Conservation (phyloP, 306 rosid genomes). For the Vigna reflexopilosa region DNA sequence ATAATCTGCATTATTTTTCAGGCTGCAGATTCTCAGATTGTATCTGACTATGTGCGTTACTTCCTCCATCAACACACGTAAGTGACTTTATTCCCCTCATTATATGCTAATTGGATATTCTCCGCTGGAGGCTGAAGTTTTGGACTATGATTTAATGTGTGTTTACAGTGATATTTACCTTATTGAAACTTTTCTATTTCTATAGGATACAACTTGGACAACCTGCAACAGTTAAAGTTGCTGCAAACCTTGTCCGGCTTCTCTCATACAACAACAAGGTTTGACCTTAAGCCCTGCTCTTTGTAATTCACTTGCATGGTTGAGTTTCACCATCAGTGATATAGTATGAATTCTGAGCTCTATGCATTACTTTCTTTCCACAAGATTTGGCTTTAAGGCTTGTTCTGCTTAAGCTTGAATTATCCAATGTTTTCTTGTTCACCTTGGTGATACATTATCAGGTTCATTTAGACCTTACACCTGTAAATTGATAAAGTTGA, state of each 20-base stretch:
- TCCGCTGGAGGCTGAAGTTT: constrained; percentile 24
- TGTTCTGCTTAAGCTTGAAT: background rate
- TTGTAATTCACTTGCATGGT: constrained; percentile 15
- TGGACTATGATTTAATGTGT: constrained; percentile 2
- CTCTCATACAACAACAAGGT: constrained; percentile 93
- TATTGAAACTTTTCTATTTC: constrained; percentile 34
- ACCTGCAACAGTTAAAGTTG: constrained; percentile 94
- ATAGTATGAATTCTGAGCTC: background rate
- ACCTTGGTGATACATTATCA: background rate
- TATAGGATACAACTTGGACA: constrained; percentile 92
- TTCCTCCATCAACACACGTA: constrained; percentile 95
- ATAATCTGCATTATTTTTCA: constrained; percentile 45
- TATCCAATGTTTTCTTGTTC: background rate
- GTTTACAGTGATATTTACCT: constrained; percentile 16
- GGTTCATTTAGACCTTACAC: background rate
- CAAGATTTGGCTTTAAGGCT: background rate
- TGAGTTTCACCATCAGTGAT: constrained; percentile 19
- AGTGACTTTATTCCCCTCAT: constrained; percentile 41
- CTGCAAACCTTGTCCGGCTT: constrained; percentile 94
- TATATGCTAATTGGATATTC: background rate
- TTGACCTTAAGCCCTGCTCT: constrained; percentile 26
- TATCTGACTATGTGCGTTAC: constrained; percentile 91
- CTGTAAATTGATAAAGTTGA: background rate
- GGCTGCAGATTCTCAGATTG: constrained; percentile 98
- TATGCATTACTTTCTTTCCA: background rate